Base-by-base conservation (phyloP, 2,329 filamentous ascomycete genomes). In the Fusarium anguioides region DNA sequence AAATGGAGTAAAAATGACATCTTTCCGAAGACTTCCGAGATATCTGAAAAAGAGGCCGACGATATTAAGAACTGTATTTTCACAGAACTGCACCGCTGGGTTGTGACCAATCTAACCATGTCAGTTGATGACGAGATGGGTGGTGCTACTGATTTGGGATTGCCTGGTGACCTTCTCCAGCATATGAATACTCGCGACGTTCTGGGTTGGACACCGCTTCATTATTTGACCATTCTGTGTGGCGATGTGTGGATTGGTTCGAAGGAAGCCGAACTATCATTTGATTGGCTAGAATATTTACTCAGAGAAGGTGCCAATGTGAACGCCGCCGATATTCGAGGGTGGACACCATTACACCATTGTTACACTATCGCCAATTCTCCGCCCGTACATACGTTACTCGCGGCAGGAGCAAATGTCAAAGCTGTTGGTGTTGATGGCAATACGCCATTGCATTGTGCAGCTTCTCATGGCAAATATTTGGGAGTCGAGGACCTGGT, bases 341-440 rank as follows among this genome's bases (percentile, higher is more conserved):
- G 20, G 8, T 35, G 21, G 21, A 48, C 45, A 0, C 20, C 45
- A 26, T 12, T 48, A 5, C 45, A 48, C 36, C 26, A 36, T 3
- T 24, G 20, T 3, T 20, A 36, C 0, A 18, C 8, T 17, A 18
- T 26, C 8, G 0, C 0, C 2, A 35, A 33, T 2, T 0, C 0
- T 8, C 0, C 0, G 21, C 15, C 29, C 12, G 4, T 18, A 6
- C 0, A 0, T 0, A 17, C 0, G 9, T 8, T 35, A 14, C 21
- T 35, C 7, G 5, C 12, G 2, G 2, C 2, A 12, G 44, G 44
- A 0, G 44, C 44, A 10, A 23, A 35, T 12, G 8, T 4, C 3
- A 35, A 15, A 33, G 2, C 6, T 10, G 21, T 10, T 10, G 45
- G 31, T 2, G 17, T 36, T 10, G 21, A 48, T 18, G 45, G 45